Percentiles rank a stretch among this genome's conserved stretches.
Evolutionary conservation across 805 yeast species (phyloP).

Genomic region (Gaillardinia entomophila): DNA sequence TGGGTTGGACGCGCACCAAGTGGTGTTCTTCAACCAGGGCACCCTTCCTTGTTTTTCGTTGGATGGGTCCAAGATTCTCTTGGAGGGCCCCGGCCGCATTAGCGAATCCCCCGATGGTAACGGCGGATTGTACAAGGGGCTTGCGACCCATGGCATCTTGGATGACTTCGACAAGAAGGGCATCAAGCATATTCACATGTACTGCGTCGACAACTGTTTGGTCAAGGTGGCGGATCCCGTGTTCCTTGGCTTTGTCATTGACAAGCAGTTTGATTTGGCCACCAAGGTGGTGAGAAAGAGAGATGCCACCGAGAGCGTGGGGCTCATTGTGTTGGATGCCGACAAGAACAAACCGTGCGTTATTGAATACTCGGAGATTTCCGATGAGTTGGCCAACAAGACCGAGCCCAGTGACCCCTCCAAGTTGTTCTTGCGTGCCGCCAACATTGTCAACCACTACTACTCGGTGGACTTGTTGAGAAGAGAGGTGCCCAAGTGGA

Average conservation of each 20-base stretch:
- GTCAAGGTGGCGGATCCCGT: conserved; percentile 93
- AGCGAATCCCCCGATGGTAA: conserved; percentile 96
- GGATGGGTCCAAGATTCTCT: conserved; percentile 64
- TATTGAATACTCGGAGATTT: conserved; percentile 90
- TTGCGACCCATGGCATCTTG: conserved; percentile 56
- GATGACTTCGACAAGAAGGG: conserved; percentile 64
- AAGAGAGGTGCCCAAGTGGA: conserved; percentile 62
- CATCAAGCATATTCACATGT: conserved; percentile 88
- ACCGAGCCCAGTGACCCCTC: conserved; percentile 46
- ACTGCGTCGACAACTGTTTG: conserved; percentile 91
- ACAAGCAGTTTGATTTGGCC: conserved; percentile 64
- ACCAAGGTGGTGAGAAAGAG: conserved; percentile 94
- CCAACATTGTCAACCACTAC: conserved; percentile 95
- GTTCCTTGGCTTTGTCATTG: conserved; percentile 78
- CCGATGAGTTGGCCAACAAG: conserved; percentile 64
- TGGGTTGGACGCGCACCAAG: conserved; percentile 57
- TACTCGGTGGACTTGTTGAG: conserved; percentile 74
- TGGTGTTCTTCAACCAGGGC: conserved; percentile 89
- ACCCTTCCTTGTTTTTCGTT: conserved; percentile 81
- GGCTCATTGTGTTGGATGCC: conserved; percentile 73
- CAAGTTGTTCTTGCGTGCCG: conserved; percentile 77
- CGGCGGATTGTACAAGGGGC: conserved; percentile 91
- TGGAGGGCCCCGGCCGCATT: conserved; percentile 49
- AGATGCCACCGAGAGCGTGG: conserved; percentile 83
- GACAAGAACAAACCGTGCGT: conserved; percentile 68